A percentile compares a stretch with the other conserved stretches of the same genome.
phyloP scores from a whole-genome alignment of 768 basidiomycete species.

The Brasilioporus rufonigricans region DNA sequence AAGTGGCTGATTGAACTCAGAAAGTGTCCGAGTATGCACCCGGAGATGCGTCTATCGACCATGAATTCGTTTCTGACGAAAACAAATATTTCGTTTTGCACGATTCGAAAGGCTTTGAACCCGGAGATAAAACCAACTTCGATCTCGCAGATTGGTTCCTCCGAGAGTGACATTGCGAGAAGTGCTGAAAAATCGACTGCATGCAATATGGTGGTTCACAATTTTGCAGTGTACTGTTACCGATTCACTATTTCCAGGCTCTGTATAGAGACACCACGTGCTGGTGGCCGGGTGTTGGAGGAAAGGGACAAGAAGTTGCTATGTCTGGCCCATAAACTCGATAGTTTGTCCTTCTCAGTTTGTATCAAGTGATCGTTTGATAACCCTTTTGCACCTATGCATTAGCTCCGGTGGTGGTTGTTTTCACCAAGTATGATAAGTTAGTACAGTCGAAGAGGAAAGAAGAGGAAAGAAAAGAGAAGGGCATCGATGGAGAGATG shows the following conservation, averaged over 20 bases:
- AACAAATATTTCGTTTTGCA: slow-evolving; percentile 5
- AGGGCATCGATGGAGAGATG: not conserved
- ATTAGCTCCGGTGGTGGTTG: slow-evolving; percentile 3
- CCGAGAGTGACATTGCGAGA: not conserved
- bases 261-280: slow-evolving; percentile 7
- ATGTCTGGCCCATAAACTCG: not conserved
- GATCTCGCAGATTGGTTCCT: not conserved
- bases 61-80: slow-evolving; percentile 8
- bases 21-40: slow-evolving; percentile 1
- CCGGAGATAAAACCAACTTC: not conserved
- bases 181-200: not conserved
- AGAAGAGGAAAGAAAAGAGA: not conserved
- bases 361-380: not conserved
- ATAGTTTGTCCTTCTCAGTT: not conserved
- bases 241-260: not conserved
- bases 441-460: not conserved
- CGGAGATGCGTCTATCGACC: slow-evolving; percentile 2
- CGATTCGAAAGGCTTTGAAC: slow-evolving; percentile 6
- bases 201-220: slow-evolving; percentile 1
- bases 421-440: slow-evolving; percentile 9
- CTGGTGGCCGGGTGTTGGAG: slow-evolving; percentile 5
- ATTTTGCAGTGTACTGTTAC: not conserved
- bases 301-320: slow-evolving; percentile 5
- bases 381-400: not conserved
- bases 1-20: not conserved